Percentiles rank a stretch among this genome's conserved stretches.
Conservation (phyloP, 164 flowering plant genomes). For the Chimonanthus salicifolius region DNA sequence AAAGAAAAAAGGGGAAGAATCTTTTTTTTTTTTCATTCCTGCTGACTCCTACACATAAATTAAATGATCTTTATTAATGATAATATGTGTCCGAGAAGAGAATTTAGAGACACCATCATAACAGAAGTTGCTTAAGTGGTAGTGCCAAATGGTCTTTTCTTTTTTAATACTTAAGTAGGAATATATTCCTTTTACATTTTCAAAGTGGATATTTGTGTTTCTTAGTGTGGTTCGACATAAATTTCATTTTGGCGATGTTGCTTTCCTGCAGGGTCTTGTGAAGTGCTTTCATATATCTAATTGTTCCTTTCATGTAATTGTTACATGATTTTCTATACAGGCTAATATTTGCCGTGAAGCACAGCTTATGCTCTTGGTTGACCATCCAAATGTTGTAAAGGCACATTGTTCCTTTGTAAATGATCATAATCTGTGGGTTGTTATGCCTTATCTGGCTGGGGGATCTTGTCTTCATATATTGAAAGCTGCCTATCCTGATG, state of each 20-base stretch:
- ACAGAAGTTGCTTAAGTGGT: background rate
- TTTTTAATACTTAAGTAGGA: no score
- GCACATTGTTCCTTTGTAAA: slow-evolving; percentile 89
- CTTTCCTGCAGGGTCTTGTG: background rate
- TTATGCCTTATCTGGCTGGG: slow-evolving; percentile 94
- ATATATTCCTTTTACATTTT: background rate
- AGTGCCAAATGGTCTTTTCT: background rate
- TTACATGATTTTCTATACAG: slow-evolving; percentile 28
- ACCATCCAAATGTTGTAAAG: slow-evolving; percentile 88
- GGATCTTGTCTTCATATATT: slow-evolving; percentile 94
- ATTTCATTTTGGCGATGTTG: background rate
- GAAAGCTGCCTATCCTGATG: slow-evolving; percentile 83
- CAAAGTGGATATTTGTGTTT: background rate
- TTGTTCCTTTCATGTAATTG: background rate
- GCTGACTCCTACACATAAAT: no score
- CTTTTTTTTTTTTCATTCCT: no score
- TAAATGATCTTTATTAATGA: background rate
- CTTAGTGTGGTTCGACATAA: background rate
- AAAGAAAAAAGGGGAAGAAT: no score
- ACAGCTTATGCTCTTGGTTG: slow-evolving; percentile 83
- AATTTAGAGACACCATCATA: background rate
- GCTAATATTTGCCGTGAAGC: slow-evolving; percentile 75
- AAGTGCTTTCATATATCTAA: background rate
- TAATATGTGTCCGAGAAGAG: background rate
- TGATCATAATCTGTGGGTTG: slow-evolving; percentile 85